phyloP scores from a whole-genome alignment of 345 rosid genomes.

The Gynandropsis gynandra region DNA sequence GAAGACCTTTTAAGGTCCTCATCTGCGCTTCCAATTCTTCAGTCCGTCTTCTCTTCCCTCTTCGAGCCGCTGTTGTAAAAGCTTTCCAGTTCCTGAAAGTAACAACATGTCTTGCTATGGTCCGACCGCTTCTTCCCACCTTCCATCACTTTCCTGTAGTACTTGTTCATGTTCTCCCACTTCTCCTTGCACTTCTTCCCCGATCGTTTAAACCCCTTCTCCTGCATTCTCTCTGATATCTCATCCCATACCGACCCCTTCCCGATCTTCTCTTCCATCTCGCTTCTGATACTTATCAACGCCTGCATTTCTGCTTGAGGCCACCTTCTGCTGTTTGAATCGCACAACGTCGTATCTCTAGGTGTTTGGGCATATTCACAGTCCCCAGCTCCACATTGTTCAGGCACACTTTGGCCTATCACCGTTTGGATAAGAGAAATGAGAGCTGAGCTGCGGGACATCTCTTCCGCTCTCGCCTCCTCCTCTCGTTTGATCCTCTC shows the following conservation, averaged over 20 bases:
- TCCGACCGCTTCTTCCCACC: conserved; percentile 38
- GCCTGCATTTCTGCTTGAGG: conserved; percentile 65
- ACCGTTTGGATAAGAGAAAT: conserved; percentile 50
- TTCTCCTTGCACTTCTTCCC: conserved; percentile 77
- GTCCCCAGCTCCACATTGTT: conserved; percentile 21
- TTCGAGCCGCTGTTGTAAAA: conserved; percentile 36
- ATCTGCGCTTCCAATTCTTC: conserved; percentile 4
- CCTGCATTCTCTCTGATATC: conserved; percentile 48
- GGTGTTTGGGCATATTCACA: conserved; percentile 21
- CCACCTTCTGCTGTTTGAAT: conserved; percentile 49
- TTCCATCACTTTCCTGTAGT: conserved; percentile 43
- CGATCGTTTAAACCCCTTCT: conserved; percentile 49
- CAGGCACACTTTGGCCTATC: conserved; percentile 28
- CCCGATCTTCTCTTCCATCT: conserved; percentile 41
- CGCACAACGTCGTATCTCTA: conserved; percentile 5
- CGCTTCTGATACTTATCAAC: conserved; percentile 48
- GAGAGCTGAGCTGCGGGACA: conserved; percentile 45
- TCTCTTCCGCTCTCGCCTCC: conserved; percentile 48
- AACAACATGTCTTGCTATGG: conserved; percentile 38
- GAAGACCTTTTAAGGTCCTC: too few species aligned
- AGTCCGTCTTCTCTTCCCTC: conserved; percentile 17
- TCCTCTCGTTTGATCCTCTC: conserved; percentile 56
- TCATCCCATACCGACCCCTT: conserved; percentile 53
- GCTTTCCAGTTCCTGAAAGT: conserved; percentile 42
- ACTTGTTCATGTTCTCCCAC: conserved; percentile 82